phyloP scores from a whole-genome alignment of 352 stramenopile species.

The Pythium rhizo-oryzae region DNA sequence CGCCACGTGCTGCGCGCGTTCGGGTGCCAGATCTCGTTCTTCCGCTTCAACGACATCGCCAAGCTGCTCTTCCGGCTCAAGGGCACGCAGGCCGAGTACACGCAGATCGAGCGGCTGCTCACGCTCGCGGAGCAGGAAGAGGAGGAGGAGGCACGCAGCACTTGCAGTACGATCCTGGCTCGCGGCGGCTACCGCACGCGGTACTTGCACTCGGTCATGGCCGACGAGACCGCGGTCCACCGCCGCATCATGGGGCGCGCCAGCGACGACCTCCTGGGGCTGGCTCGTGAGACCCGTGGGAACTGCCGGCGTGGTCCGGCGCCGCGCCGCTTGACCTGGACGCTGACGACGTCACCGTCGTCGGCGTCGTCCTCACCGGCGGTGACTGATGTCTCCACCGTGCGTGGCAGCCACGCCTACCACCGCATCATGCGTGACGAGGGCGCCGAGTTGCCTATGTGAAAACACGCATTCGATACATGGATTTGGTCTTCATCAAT shows the following conservation, averaged over 20 bases:
- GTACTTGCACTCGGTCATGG: constrained; percentile 14
- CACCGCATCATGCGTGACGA: neutral
- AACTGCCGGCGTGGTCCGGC: neutral
- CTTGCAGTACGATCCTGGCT: neutral
- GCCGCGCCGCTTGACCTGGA: neutral
- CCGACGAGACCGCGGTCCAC: constrained; percentile 9
- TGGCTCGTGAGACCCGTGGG: constrained; percentile 3
- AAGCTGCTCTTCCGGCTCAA: constrained; percentile 28
- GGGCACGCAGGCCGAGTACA: constrained; percentile 22
- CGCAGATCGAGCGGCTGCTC: constrained; percentile 19
- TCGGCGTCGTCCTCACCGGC: neutral
- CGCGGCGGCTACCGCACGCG: constrained; percentile 1
- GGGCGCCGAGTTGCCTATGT: neutral
- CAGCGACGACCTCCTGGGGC: constrained; percentile 15
- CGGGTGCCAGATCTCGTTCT: constrained; percentile 28
- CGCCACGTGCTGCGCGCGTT: constrained; percentile 18
- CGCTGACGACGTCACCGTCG: neutral
- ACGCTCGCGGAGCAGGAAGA: constrained; percentile 15
- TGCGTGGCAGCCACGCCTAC: neutral
- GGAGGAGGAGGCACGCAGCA: neutral
- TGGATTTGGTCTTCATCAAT: no score
- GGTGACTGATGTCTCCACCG: neutral
- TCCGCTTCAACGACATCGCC: constrained; percentile 30
- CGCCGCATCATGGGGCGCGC: constrained; percentile 7
- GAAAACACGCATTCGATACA: no score